A percentile compares a stretch with the other conserved stretches of the same genome.
Evolutionary conservation across 2,329 filamentous ascomycete genomes (phyloP).

Genomic region (Paraconiothyrium sp.): DNA sequence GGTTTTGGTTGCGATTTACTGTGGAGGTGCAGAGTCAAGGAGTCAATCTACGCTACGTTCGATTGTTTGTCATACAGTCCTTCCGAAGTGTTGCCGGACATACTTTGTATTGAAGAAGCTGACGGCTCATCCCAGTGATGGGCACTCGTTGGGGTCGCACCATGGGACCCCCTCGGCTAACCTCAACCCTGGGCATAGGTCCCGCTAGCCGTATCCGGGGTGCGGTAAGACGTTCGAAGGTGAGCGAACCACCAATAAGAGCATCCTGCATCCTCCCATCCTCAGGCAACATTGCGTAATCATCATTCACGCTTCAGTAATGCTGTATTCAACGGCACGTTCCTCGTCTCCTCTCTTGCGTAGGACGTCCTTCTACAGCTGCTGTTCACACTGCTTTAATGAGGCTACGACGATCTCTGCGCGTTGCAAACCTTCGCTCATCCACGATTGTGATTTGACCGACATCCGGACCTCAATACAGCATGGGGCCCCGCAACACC

Average conservation of each 20-base stretch:
- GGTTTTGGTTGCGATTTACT: too few species aligned
- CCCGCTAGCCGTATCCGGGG: not conserved
- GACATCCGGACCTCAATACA: not conserved
- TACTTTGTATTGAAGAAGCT: too few species aligned
- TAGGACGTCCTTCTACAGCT: not conserved
- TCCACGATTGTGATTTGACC: not conserved
- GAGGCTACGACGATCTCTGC: not conserved
- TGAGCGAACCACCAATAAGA: not conserved
- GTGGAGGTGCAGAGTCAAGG: too few species aligned
- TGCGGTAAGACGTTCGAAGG: not conserved
- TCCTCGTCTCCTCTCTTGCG: not conserved
- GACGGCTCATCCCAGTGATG: too few species aligned
- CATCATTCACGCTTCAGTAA: not conserved
- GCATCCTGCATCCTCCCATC: not conserved
- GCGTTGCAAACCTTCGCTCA: not conserved
- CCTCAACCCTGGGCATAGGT: not conserved
- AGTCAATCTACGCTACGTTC: too few species aligned
- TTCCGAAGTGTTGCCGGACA: too few species aligned
- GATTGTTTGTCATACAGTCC: too few species aligned
- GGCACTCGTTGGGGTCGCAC: too few species aligned
- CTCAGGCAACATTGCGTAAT: slow-evolving; percentile 11
- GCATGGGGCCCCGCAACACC: not conserved
- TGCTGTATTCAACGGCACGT: not conserved
- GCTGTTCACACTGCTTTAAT: not conserved
- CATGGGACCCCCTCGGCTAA: not conserved